Evolutionary conservation across 371 early-diverging fungal genomes (phyloP).

Genomic region (Circinella umbellata): DNA sequence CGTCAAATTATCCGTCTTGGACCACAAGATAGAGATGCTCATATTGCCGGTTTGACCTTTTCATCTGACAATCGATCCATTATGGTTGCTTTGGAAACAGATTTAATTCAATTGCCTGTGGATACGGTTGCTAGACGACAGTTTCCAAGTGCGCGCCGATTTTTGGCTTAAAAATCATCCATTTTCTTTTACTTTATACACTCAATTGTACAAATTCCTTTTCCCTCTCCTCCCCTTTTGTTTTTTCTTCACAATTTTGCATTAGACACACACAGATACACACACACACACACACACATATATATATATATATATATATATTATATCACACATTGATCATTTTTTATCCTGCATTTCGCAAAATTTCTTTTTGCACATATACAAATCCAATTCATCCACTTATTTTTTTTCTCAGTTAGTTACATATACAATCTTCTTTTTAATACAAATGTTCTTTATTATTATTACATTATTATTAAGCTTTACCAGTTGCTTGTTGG

Average conservation of each 20-base stretch:
- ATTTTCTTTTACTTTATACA: neutral
- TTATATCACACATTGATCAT: too few species aligned
- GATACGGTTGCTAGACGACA: slow-evolving; percentile 26
- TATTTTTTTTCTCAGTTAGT: neutral
- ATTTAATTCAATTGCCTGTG: slow-evolving; percentile 26
- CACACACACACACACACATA: too few species aligned
- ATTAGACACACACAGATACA: too few species aligned
- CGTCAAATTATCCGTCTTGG: slow-evolving; percentile 63
- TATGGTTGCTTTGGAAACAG: slow-evolving; percentile 31
- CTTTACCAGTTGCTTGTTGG: slow-evolving; percentile 13
- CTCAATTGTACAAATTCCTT: neutral
- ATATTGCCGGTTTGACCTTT: slow-evolving; percentile 38
- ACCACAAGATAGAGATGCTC: slow-evolving; percentile 34
- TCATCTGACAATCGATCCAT: slow-evolving; percentile 28
- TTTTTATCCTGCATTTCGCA: too few species aligned
- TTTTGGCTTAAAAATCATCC: neutral
- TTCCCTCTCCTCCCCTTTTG: neutral
- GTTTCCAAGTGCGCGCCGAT: slow-evolving; percentile 12
- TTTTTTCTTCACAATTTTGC: neutral
- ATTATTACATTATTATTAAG: neutral
- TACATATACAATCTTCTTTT: neutral
- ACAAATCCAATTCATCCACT: neutral
- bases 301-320: too few species aligned
- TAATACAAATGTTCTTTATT: neutral
- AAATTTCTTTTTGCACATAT: too few species aligned